These are phyloP conservation scores for Asterophora parasitica DNA, from an alignment of 768 basidiomycete genomes.

Conservation along the genomic window DNA sequence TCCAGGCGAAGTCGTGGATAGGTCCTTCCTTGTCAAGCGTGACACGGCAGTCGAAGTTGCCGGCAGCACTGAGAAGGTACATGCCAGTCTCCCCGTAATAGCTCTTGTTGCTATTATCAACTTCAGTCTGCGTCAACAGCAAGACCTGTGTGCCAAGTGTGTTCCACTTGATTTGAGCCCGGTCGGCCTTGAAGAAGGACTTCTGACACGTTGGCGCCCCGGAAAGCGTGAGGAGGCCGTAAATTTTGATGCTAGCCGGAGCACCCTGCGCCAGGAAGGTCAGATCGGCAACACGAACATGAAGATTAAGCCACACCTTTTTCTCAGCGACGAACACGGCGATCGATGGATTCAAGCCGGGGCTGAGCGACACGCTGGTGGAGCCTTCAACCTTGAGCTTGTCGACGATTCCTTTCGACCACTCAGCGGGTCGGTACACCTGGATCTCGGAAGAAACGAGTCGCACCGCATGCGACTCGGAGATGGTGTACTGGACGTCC, in stretches of 20 bases:
- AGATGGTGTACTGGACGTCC: constrained; percentile 88
- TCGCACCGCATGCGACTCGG: constrained; percentile 81
- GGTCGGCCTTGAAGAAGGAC: constrained; percentile 94
- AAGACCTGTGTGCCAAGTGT: constrained; percentile 88
- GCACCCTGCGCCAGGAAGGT: constrained; percentile 50
- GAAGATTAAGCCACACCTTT: constrained; percentile 50
- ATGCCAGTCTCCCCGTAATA: constrained; percentile 98
- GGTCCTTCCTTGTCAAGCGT: constrained; percentile 93
- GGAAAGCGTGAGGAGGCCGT: constrained; percentile 59
- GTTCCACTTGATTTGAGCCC: constrained; percentile 94
- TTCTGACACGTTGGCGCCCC: constrained; percentile 76
- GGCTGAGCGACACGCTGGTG: constrained; percentile 71
- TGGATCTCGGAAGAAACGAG: constrained; percentile 80
- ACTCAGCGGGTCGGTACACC: constrained; percentile 76
- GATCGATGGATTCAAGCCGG: constrained; percentile 81
- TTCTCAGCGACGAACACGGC: constrained; percentile 93
- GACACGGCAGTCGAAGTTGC: constrained; percentile 91
- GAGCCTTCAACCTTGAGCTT: constrained; percentile 83
- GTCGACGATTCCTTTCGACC: constrained; percentile 73
- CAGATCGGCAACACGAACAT: constrained; percentile 1
- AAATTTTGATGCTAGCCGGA: constrained; percentile 85
- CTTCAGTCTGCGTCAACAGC: constrained; percentile 91
- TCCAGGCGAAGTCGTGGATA: constrained; percentile 96
- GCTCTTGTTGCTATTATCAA: constrained; percentile 94
- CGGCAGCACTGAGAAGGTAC: constrained; percentile 87